Evolutionary conservation across 2,329 filamentous ascomycete species (phyloP), one percentile per base, ranked within the genome.

Genomic region (Dothideomycetes sp.): DNA sequence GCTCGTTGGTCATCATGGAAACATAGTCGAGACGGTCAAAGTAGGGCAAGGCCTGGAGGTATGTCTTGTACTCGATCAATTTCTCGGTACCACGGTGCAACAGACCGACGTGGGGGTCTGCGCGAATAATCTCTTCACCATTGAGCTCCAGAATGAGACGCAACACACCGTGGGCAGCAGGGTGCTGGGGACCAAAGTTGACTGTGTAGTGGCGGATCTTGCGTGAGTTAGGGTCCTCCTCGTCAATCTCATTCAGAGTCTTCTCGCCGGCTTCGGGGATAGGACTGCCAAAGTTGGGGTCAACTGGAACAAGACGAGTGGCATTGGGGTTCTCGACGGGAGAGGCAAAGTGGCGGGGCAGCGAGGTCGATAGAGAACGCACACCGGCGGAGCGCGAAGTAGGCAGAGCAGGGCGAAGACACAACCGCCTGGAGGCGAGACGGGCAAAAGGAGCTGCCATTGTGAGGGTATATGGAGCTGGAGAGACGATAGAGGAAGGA

Each of bases 1-100:
- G 91, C 74, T 98, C 91, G 67, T 98, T 98, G 58, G 91, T 98
- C 91, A 98, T 98, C 93, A 98, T 98, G 57, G 87, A 95, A 54
- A 95, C 88, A 65, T 98, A 98, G 68, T 98, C 91, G 64, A 98
- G 74, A 54, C 91, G 86, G 69, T 98, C 91, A 63, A 98, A 98
- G 73, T 98, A 98, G 43, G 91, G 91, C 60, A 98, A 73, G 44
- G 91, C 91, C 73, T 98, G 91, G 59, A 96, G 76, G 62, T 98
- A 98, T 54, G 89, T 94, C 76, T 94, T 95, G 77, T 98, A 98
- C 74, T 98, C 91, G 68, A 96, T 96, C 68, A 98, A 78, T 76
- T 98, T 98, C 75, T 98, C 91, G 48, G 91, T 98, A 53, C 91
- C 91, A 56, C 91, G 80, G 67, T 98, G 91, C 58, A 98, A 76